Conservation (phyloP, 257 asterid species). For the Eustoma russellianum region DNA sequence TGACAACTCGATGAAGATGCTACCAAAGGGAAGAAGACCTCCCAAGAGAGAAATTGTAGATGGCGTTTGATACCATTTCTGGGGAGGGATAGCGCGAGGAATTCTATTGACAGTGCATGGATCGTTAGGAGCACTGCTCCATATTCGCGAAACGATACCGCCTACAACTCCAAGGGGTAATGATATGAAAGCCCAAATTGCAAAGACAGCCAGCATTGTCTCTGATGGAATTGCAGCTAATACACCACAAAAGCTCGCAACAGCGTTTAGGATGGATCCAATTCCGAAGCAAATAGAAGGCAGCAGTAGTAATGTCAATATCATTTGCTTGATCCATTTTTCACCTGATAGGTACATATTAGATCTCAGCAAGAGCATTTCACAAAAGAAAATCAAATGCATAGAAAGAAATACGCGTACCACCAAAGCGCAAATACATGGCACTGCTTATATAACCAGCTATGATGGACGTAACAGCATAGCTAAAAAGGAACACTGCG, state of each 20-base stretch:
- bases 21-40: slow-evolving; percentile 7
- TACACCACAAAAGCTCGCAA: slow-evolving; percentile 66
- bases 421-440: slow-evolving; percentile 70
- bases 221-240: not conserved
- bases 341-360: slow-evolving; percentile 42
- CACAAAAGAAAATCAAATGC: no score
- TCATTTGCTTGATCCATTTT: slow-evolving; percentile 73
- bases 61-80: slow-evolving; percentile 3
- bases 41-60: slow-evolving; percentile 1
- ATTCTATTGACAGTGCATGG: slow-evolving; percentile 1
- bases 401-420: slow-evolving; percentile 21
- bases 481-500: slow-evolving; percentile 64
- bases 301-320: slow-evolving; percentile 77
- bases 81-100: slow-evolving; percentile 16
- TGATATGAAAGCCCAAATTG: slow-evolving; percentile 78
- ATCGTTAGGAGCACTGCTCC: slow-evolving; percentile 56
- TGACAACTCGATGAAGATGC: slow-evolving; percentile 6
- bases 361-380: not conserved
- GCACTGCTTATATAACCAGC: slow-evolving; percentile 84
- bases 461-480: slow-evolving; percentile 73
- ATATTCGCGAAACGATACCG: slow-evolving; percentile 74
- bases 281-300: slow-evolving; percentile 75
- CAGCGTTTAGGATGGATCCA: slow-evolving; percentile 56
- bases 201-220: slow-evolving; percentile 33
- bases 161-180: slow-evolving; percentile 88